Evolutionary conservation across 352 stramenopile species (phyloP).

Genomic region (Achlya hypogyna): DNA sequence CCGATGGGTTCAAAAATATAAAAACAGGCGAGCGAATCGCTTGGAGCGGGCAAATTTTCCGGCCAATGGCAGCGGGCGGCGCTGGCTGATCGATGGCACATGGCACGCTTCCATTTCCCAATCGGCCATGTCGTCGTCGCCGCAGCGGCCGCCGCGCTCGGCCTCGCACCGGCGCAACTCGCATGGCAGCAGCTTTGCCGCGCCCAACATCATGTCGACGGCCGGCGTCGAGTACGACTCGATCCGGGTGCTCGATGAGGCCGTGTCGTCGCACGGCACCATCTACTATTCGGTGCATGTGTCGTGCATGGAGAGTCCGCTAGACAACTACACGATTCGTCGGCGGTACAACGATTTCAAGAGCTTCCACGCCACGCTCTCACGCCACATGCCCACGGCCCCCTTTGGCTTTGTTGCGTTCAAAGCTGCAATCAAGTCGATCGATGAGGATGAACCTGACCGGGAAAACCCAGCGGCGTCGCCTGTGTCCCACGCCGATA

Average conservation of each 20-base stretch:
- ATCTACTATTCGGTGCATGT: conserved; percentile 75
- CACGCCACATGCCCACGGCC: conserved; percentile 36
- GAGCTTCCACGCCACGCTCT: conserved; percentile 43
- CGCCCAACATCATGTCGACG: conserved; percentile 18
- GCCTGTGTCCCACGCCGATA: not conserved
- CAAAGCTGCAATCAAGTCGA: not conserved
- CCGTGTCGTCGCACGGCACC: conserved; percentile 34
- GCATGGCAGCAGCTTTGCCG: not conserved
- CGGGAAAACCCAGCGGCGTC: too few relatives aligned
- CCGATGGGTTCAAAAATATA: too few relatives aligned
- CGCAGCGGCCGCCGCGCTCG: too few relatives aligned
- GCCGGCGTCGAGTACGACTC: conserved; percentile 34
- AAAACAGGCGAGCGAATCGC: not conserved
- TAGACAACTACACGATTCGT: conserved; percentile 71
- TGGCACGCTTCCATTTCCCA: not conserved
- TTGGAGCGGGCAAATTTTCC: not conserved
- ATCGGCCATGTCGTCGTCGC: not conserved
- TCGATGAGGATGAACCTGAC: not conserved
- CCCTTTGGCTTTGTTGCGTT: not conserved
- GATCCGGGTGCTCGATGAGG: conserved; percentile 9
- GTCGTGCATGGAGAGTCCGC: conserved; percentile 52
- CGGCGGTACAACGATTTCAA: conserved; percentile 71
- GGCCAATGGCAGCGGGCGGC: not conserved
- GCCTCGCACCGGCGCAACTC: not conserved
- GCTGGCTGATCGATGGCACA: not conserved